Evolutionary conservation across 176 grass and related monocot species (phyloP).

Genomic region (Aegilops tauschii): DNA sequence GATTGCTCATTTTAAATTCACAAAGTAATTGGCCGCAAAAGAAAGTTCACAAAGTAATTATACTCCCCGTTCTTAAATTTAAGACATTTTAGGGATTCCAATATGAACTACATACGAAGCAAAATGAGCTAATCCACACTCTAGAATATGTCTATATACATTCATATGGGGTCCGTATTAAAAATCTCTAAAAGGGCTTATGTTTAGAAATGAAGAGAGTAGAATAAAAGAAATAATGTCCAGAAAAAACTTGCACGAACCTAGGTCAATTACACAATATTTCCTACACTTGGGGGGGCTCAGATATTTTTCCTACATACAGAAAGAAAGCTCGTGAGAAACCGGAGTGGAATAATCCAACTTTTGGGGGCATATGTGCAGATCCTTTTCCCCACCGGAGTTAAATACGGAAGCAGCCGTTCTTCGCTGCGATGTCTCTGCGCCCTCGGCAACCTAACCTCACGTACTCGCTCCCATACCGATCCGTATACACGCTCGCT

Average conservation of each 20-base stretch:
- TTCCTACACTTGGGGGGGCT: not conserved
- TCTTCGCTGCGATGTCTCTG: constrained; percentile 25
- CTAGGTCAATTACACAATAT: not conserved
- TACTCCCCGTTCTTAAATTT: too few relatives aligned
- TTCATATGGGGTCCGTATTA: too few relatives aligned
- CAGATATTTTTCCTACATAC: not conserved
- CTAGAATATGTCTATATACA: too few relatives aligned
- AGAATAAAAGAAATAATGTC: not conserved
- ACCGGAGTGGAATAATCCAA: not conserved
- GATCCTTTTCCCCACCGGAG: not conserved
- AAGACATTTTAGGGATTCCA: too few relatives aligned
- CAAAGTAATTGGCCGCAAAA: too few relatives aligned
- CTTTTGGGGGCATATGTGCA: not conserved
- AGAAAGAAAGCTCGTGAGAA: not conserved
- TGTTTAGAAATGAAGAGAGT: too few relatives aligned
- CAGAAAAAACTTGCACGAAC: not conserved
- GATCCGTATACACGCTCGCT: accelerated
- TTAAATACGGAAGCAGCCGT: constrained; percentile 22
- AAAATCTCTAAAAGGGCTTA: too few relatives aligned
- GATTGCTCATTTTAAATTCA: too few relatives aligned
- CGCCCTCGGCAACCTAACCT: not conserved
- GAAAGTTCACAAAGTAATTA: too few relatives aligned
- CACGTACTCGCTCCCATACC: not conserved
- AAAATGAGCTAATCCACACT: too few relatives aligned
- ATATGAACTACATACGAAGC: too few relatives aligned